Base-by-base conservation (phyloP, 768 basidiomycete species). In the Lentinula detonsa region DNA sequence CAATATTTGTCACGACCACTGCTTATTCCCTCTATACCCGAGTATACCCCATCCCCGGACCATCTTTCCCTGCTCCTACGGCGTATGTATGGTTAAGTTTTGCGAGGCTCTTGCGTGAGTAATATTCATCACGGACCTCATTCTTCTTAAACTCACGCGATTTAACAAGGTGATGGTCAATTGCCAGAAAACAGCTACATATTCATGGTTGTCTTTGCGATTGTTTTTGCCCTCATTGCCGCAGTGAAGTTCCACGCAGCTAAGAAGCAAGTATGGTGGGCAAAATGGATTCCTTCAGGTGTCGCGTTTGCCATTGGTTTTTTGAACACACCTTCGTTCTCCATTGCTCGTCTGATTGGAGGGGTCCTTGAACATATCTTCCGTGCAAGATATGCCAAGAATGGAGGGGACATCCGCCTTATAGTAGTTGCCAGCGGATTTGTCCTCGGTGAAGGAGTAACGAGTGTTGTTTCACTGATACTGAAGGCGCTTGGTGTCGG, bases 231-330 rank as follows among this genome's bases (percentile, higher is more conserved):
- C 4, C 61, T 81, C 28, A 72, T 91, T 10, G 86, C 93, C 0
- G 80, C 80, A 1, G 54, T 85, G 60, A 97, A 95, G 72, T 78
- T 84, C 2, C 77, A 85, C 60, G 80, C 84, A 6, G 70, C 78
- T 15, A 77, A 74, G 31, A 77, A 78, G 37, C 77, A 78, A 28
- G 67, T 76, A 37, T 77, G 78, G 66, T 84, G 81, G 64, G 81
- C 86, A n/a, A 84, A 82, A 55, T 93, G 89, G 85, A 86, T 95
- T 40, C 93, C 93, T 4, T 95, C 93, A 1, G 95, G 95, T 23
- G 86, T 98, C 42, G 95, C 94, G 1, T 98, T 98, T 69, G 94
- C 94, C 5, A 91, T 97, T 61, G 94, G 96, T 0, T 97, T 98
- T 73, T 77, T 98, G 68, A 98, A 98, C 69, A 93, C 95, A 0